Conservation (phyloP, 2,329 filamentous ascomycete genomes). For the Colletotrichum tofieldiae region DNA sequence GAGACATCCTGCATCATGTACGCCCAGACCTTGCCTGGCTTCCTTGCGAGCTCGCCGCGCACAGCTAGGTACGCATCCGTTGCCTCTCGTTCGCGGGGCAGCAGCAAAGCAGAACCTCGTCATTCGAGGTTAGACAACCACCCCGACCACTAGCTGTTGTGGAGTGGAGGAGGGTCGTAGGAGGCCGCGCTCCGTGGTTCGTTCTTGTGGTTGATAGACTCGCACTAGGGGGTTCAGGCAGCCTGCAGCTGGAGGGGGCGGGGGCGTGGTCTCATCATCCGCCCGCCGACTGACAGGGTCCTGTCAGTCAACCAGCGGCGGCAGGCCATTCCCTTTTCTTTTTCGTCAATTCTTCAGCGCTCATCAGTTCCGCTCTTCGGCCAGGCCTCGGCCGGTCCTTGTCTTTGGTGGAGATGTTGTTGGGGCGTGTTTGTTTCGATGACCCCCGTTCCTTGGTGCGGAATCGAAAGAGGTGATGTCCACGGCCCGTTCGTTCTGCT, state of each 20-base stretch:
- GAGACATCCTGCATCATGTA: constrained; percentile 44
- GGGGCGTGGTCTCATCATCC: constrained; percentile 40
- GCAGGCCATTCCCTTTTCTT: neutral
- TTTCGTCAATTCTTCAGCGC: constrained; percentile 38
- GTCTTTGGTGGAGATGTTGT: constrained; percentile 22
- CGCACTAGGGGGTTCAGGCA: neutral
- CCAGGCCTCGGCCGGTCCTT: constrained; percentile 39
- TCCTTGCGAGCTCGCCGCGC: constrained; percentile 32
- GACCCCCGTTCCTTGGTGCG: constrained; percentile 21
- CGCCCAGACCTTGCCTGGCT: constrained; percentile 39
- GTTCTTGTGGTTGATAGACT: constrained; percentile 25
- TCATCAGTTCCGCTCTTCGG: constrained; percentile 35
- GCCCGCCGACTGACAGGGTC: constrained; percentile 31
- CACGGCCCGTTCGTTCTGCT: constrained; percentile 27
- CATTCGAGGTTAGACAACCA: constrained; percentile 28
- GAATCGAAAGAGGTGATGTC: constrained; percentile 17
- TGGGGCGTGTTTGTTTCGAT: constrained; percentile 31
- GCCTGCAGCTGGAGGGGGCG: neutral
- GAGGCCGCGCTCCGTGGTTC: constrained; percentile 11
- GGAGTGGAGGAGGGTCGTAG: constrained; percentile 24
- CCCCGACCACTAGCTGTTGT: constrained; percentile 14
- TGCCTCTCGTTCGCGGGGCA: constrained; percentile 8
- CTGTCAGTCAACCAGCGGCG: constrained; percentile 8
- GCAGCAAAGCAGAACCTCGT: constrained; percentile 20
- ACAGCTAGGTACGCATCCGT: constrained; percentile 32